Percentiles rank a stretch among this genome's conserved stretches.
Conservation (phyloP, 768 basidiomycete species). For the Dacryopinax primogenitus region DNA sequence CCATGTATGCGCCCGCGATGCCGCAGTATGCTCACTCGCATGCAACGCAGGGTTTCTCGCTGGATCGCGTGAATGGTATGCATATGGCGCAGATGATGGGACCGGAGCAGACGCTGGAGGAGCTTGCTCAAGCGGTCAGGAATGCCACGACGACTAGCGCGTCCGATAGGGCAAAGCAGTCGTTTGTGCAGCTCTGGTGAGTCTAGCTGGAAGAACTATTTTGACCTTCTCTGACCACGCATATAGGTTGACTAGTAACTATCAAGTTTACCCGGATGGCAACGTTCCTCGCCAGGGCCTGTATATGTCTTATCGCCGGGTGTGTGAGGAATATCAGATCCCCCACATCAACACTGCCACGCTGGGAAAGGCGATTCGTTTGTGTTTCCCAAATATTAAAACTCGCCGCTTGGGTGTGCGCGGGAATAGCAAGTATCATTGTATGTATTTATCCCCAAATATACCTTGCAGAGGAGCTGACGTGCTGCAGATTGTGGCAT, state of each 20-base stretch:
- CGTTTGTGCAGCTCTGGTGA: conserved; percentile 85
- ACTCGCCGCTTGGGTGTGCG: conserved; percentile 82
- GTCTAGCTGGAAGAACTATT: conserved; percentile 25
- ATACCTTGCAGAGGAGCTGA: conserved; percentile 15
- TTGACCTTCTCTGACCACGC: conserved; percentile 12
- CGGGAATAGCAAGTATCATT: conserved; percentile 95
- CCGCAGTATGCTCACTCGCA: conserved; percentile 32
- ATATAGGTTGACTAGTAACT: conserved; percentile 70
- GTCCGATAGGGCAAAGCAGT: conserved; percentile 81
- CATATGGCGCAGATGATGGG: conserved; percentile 34
- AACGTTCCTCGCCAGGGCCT: conserved; percentile 89
- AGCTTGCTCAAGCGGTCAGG: conserved; percentile 73
- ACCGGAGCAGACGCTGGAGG: conserved; percentile 68
- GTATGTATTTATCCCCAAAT: conserved; percentile 36
- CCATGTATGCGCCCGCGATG: conserved; percentile 41
- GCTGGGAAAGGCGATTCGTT: conserved; percentile 83
- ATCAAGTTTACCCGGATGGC: conserved; percentile 81
- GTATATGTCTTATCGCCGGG: conserved; percentile 81
- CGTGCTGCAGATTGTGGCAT: conserved; percentile 68
- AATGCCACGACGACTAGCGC: conserved; percentile 84
- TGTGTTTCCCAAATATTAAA: conserved; percentile 91
- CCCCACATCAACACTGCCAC: conserved; percentile 94
- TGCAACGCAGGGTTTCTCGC: conserved; percentile 40
- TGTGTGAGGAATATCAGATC: conserved; percentile 85
- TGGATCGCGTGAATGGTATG: conserved; percentile 68